Evolutionary conservation across 169 alveolate genomes (phyloP), one percentile per base, ranked within the genome.

Genomic region (Cryptosporidium ubiquitum): DNA sequence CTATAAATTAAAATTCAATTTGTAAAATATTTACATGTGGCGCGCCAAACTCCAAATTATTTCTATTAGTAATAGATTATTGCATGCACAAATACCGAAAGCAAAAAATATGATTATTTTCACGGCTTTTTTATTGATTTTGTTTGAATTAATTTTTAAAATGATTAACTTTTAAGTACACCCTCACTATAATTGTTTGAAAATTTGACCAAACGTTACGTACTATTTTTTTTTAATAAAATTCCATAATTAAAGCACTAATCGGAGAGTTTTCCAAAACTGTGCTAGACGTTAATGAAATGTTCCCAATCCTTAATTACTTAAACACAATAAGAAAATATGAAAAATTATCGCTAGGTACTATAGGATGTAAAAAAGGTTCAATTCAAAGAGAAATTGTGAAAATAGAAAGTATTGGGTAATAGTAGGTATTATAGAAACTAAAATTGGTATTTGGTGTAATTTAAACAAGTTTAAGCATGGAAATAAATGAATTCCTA

Each of bases 251-350:
- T n/a, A 14, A 5, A 37, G 5, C 10, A 0, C 1, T 31, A 6
- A n/a, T n/a, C n/a, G 26, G 31, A 33, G 47, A 31, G 0, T 64
- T 64, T 64, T 64, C 29, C 71, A 16, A 64, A 33, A 26, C 49
- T 64, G 51, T 64, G 29, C 71, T 64, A 33, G 71, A 64, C 71
- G 71, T 12, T 64, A 64, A 64, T 64, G 71, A 64, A 64, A 64
- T 64, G 5, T 35, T 64, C 71, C 71, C 42, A 64, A 64, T 37
- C 71, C 71, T 64, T 64, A 4, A 64, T 64, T 14, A 26, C 40
- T 35, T n/a, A 64, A 33, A 64, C 29, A 64, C 16, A 64, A 33
- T 37, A 18, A 33, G 51, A 31, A 64, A 64, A 33, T 64, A 16
- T 64, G 49, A 29, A 31, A 31, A 55, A 26, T 12, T 23, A 20